Evolutionary conservation across 495 filamentous ascomycete genomes (phyloP).

Genomic region (Tuber microsphaerosporum): DNA sequence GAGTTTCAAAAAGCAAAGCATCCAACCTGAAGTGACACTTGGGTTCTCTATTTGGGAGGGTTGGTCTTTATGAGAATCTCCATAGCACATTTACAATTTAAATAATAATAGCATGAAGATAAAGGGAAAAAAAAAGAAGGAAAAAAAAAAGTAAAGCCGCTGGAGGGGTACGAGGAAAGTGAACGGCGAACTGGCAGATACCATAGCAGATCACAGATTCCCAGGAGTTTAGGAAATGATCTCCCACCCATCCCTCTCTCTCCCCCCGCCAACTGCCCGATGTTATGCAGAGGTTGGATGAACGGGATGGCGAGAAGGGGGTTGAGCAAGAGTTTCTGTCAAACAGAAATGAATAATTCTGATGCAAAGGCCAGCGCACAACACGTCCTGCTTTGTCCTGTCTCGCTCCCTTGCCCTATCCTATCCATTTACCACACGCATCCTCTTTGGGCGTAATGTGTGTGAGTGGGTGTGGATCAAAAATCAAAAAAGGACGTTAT

Average conservation of each 20-base stretch:
- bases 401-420: conserved; percentile 6
- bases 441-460: conserved; percentile 9
- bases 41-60: conserved; percentile 20
- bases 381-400: conserved; percentile 29
- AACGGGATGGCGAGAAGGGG: conserved; percentile 1
- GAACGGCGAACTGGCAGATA: not conserved
- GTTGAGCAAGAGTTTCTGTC: conserved; percentile 32
- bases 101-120: conserved; percentile 1
- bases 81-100: not conserved
- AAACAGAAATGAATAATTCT: conserved; percentile 35
- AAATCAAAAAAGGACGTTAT: not conserved
- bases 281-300: conserved; percentile 34
- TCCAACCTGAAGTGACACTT: conserved; percentile 26
- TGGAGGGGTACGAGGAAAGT: conserved; percentile 20
- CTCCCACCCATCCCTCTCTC: conserved; percentile 16
- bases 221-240: conserved; percentile 22
- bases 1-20: conserved; percentile 35
- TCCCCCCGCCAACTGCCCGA: conserved; percentile 19
- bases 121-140: not conserved
- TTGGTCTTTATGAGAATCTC: conserved; percentile 6
- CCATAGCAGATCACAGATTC: not conserved
- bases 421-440: conserved; percentile 29
- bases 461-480: not conserved
- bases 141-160: conserved; percentile 27
- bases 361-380: conserved; percentile 39